phyloP scores from a whole-genome alignment of 139 green algal species.

The Chlamydomonas schloesseri region DNA sequence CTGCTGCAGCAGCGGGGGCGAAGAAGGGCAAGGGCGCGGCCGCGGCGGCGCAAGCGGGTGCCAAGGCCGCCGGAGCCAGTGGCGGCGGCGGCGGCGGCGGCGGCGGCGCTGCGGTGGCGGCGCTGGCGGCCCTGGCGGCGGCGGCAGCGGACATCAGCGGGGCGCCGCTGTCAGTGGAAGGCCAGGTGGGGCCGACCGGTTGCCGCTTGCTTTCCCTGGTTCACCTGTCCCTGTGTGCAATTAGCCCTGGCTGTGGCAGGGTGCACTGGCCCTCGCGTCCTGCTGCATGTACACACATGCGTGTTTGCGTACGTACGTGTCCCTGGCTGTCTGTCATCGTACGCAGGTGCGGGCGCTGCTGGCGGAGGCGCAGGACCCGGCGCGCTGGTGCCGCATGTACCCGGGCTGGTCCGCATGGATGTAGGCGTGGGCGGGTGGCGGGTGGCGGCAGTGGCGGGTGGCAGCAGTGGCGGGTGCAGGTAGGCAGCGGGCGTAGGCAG shows the following conservation, averaged over 20 bases:
- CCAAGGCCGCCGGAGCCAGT: too few species aligned
- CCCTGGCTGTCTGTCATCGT: background rate
- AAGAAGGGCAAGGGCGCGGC: background rate
- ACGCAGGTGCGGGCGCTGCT: slow-evolving; percentile 86
- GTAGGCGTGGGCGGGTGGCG: slow-evolving; percentile 28
- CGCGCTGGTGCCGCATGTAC: slow-evolving; percentile 89
- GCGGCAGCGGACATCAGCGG: slow-evolving; percentile 27
- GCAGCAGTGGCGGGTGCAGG: too few species aligned
- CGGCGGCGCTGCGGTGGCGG: background rate
- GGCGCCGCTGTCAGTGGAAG: slow-evolving; percentile 70
- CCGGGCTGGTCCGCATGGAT: slow-evolving; percentile 90
- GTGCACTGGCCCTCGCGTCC: too few species aligned
- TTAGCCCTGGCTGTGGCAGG: background rate
- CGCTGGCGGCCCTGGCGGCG: background rate
- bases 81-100: background rate
- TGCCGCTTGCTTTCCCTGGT: too few species aligned
- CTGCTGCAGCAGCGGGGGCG: slow-evolving; percentile 11
- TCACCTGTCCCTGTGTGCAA: background rate
- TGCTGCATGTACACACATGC: background rate
- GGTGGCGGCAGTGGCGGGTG: too few species aligned
- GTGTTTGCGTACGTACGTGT: background rate
- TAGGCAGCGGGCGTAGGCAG: too few species aligned
- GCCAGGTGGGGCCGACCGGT: slow-evolving; percentile 63
- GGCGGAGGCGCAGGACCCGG: slow-evolving; percentile 84
- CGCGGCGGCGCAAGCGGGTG: background rate